A percentile compares a stretch with the other conserved stretches of the same genome.
Evolutionary conservation across 2,329 filamentous ascomycete genomes (phyloP).

Genomic region (Macrophomina pseudophaseolina): DNA sequence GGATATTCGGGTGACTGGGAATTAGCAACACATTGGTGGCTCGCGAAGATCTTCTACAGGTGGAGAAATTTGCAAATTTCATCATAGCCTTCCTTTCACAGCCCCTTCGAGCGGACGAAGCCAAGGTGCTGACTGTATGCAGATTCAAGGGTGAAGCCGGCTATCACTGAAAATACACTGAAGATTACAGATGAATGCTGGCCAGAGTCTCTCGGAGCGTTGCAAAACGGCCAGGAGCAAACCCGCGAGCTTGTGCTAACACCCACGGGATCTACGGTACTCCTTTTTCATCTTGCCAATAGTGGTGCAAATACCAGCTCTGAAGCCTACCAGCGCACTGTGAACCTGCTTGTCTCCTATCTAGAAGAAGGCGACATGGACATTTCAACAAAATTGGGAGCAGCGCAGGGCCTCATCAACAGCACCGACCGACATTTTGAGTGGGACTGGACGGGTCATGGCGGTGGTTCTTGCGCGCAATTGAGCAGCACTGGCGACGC

Average conservation of each 20-base stretch:
- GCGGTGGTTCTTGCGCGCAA: conserved; percentile 18
- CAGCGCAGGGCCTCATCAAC: background rate
- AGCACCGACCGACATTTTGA: conserved; percentile 7
- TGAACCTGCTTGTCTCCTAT: background rate
- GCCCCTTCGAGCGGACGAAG: too few species aligned
- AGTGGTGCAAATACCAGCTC: background rate
- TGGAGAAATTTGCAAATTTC: too few species aligned
- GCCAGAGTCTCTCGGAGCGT: too few species aligned
- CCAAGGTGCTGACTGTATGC: too few species aligned
- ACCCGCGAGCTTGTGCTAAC: background rate
- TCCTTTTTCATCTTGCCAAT: background rate
- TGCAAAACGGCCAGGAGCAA: background rate
- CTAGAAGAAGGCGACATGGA: background rate
- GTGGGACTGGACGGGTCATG: background rate
- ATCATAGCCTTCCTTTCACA: too few species aligned
- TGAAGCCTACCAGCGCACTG: background rate
- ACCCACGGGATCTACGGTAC: background rate
- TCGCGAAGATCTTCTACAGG: too few species aligned
- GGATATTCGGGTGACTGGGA: too few species aligned
- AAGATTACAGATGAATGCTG: too few species aligned
- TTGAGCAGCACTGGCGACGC: background rate
- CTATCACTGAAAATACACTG: too few species aligned
- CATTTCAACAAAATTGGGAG: background rate
- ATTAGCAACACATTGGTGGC: too few species aligned
- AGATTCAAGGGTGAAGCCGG: too few species aligned